Base-by-base conservation (phyloP, 495 filamentous ascomycete genomes). In the Aspergillus diversus region DNA sequence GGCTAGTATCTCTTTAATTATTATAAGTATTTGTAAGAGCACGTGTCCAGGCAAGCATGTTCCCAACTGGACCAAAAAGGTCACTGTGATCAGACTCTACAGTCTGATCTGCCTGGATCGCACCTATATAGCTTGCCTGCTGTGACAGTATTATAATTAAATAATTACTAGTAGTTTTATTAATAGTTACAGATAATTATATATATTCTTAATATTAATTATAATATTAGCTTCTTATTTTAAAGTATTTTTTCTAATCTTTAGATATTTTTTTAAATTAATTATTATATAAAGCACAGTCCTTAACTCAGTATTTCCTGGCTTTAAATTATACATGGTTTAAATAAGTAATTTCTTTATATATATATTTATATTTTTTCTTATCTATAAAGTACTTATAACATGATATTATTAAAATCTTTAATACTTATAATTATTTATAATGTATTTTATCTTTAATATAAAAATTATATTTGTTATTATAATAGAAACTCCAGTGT, bases 101-200 rank as follows among this genome's bases (percentile, higher is more conserved):
- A n/a, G n/a, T n/a, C n/a, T n/a, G n/a, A n/a, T n/a, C n/a, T n/a
- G n/a, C n/a, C n/a, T n/a, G n/a, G n/a, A n/a, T n/a, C n/a, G n/a
- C n/a, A n/a, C n/a, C n/a, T n/a, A n/a, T n/a, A n/a, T n/a, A n/a
- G n/a, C n/a, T n/a, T n/a, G n/a, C n/a, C n/a, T n/a, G n/a, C n/a
- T n/a, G n/a, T n/a, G n/a, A n/a, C n/a, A n/a, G n/a, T n/a, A 43
- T 8, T 5, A 43, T 43, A 12, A 43, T 12, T 43, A 43, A 43
- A 8, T 43, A 43, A 43, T 43, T 43, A 5, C n/a, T 43, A 5
- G 7, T 43, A 27, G 2, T 27, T 43, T 65, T 63, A 50, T 13
- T 42, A 16, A 63, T 16, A 54, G 34, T 15, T 53, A 47, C 43
- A n/a, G n/a, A n/a, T n/a, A n/a, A n/a, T n/a, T n/a, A n/a, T n/a